Percentiles rank a stretch among this genome's conserved stretches.
These are phyloP conservation scores for Niebla homalea DNA, from an alignment of 495 filamentous ascomycete genomes.

Conservation along the genomic window DNA sequence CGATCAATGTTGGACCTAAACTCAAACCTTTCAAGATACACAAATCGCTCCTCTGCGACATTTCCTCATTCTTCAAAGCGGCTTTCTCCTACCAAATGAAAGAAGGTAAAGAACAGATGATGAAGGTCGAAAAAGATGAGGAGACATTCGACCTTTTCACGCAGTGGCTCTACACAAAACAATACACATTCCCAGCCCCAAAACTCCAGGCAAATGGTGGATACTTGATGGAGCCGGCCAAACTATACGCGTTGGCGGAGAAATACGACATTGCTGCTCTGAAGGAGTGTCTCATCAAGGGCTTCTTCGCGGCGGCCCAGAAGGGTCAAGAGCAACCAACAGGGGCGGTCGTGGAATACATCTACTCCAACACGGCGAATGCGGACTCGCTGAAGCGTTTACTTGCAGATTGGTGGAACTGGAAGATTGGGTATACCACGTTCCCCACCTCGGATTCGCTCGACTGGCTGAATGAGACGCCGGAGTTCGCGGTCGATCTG, in stretches of 20 bases:
- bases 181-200: background rate
- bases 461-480: background rate
- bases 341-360: background rate
- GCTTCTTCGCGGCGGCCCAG: background rate
- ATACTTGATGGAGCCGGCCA: background rate
- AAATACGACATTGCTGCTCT: background rate
- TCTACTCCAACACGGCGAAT: background rate
- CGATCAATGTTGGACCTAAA: background rate
- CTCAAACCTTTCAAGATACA: background rate
- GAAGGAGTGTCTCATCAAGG: background rate
- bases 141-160: slow-evolving; percentile 5
- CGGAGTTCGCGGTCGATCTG: too few relatives aligned
- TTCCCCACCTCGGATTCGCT: background rate
- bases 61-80: slow-evolving; percentile 2
- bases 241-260: background rate
- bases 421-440: background rate
- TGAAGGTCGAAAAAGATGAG: slow-evolving; percentile 7
- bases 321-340: background rate
- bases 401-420: background rate
- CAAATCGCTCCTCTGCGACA: background rate
- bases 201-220: background rate
- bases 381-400: background rate
- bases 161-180: slow-evolving; percentile 5
- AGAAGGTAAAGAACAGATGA: background rate
- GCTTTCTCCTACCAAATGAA: slow-evolving; percentile 3